phyloP scores from a whole-genome alignment of 352 stramenopile genomes.

The Halophytophthora polymorphica region DNA sequence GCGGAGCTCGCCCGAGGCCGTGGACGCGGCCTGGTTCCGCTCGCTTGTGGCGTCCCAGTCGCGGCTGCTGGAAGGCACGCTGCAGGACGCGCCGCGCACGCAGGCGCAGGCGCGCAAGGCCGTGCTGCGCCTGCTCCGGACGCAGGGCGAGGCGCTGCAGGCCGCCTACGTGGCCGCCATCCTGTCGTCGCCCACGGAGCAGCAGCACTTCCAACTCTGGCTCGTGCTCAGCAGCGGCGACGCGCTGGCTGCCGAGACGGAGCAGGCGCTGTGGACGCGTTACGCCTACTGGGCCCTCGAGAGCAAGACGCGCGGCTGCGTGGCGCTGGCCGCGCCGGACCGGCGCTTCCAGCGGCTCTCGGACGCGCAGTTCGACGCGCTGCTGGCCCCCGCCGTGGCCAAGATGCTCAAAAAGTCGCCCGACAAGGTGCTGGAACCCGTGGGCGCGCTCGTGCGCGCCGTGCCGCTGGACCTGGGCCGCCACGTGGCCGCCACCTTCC shows the following conservation, averaged over 20 bases:
- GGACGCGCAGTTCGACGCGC: slow-evolving; percentile 57
- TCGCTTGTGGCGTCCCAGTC: slow-evolving; percentile 50
- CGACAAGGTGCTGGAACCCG: slow-evolving; percentile 67
- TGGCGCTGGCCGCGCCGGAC: slow-evolving; percentile 36
- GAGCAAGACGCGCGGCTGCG: slow-evolving; percentile 53
- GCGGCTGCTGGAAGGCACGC: slow-evolving; percentile 52
- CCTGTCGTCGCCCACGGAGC: slow-evolving; percentile 23
- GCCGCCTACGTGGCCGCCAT: slow-evolving; percentile 40
- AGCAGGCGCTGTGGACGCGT: slow-evolving; percentile 47
- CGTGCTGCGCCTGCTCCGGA: slow-evolving; percentile 42
- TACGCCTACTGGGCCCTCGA: slow-evolving; percentile 81
- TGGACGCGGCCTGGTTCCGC: slow-evolving; percentile 32
- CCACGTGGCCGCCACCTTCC: slow-evolving; percentile 67
- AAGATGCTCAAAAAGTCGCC: slow-evolving; percentile 85
- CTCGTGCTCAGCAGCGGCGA: slow-evolving; percentile 35
- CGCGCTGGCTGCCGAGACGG: slow-evolving; percentile 22
- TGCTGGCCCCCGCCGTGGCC: slow-evolving; percentile 58
- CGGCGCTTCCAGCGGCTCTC: slow-evolving; percentile 50
- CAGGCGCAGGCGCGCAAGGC: slow-evolving; percentile 44
- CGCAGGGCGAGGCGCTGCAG: slow-evolving; percentile 34
- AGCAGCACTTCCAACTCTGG: slow-evolving; percentile 67
- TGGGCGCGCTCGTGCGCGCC: slow-evolving; percentile 41
- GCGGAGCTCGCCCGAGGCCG: neutral
- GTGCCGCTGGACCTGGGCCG: slow-evolving; percentile 63
- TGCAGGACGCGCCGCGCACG: slow-evolving; percentile 38